Evolutionary conservation across 805 yeast species (phyloP).

Genomic region (Candida koratica): DNA sequence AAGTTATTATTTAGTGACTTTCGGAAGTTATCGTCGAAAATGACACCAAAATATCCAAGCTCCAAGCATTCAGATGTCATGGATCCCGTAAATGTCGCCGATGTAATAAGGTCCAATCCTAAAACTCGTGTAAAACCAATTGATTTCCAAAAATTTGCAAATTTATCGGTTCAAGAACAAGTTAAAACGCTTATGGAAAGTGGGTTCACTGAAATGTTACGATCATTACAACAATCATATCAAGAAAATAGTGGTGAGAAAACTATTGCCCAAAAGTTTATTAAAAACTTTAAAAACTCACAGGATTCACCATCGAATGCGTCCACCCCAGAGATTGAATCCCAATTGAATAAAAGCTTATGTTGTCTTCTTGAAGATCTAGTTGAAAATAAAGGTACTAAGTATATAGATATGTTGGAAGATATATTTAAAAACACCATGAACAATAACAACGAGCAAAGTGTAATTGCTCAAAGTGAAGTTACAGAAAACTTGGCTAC

Average conservation of each 20-base stretch:
- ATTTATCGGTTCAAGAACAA: constrained; percentile 11
- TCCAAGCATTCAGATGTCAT: background rate
- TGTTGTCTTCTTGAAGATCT: constrained; percentile 68
- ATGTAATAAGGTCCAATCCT: no score
- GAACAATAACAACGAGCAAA: background rate
- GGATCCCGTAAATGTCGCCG: no score
- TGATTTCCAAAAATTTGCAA: background rate
- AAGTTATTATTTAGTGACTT: constrained; percentile 34
- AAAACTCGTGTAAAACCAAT: background rate
- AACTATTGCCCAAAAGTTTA: no score
- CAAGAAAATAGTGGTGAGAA: constrained; percentile 23
- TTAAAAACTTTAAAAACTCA: constrained; percentile 10
- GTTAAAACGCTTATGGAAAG: constrained; percentile 24
- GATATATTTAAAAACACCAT: constrained; percentile 44
- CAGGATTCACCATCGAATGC: constrained; percentile 6
- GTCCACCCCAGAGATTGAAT: constrained; percentile 13
- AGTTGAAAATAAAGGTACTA: constrained; percentile 70
- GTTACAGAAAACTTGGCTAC: no score
- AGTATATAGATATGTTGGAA: constrained; percentile 77
- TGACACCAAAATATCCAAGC: background rate
- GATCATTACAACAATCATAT: constrained; percentile 23
- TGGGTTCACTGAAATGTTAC: constrained; percentile 22
- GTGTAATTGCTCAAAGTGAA: no score
- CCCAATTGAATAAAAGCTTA: constrained; percentile 24
- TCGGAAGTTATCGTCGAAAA: constrained; percentile 26